Percentiles rank a stretch among this genome's conserved stretches.
These are phyloP conservation scores for Herpetospermum pedunculosum DNA, from an alignment of 306 rosid species.

Conservation along the genomic window DNA sequence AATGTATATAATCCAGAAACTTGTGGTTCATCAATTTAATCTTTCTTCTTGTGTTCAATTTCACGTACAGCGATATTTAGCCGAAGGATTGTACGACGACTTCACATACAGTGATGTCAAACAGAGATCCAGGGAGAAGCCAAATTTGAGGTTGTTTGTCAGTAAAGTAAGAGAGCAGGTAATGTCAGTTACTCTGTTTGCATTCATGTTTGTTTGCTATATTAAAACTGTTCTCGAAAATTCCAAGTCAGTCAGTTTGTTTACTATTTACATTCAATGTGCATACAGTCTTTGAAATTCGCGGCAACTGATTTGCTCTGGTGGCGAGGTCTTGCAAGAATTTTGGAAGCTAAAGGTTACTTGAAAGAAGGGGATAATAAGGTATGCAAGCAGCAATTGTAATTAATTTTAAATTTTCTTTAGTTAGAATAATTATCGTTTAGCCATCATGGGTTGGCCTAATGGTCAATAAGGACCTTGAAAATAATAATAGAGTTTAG, in stretches of 20 bases:
- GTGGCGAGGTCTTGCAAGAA: constrained; percentile 93
- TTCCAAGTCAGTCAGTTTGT: not conserved
- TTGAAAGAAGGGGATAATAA: constrained; percentile 56
- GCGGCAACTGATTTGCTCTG: constrained; percentile 51
- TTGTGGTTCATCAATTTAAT: not conserved
- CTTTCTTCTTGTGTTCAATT: not conserved
- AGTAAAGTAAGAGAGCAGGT: constrained; percentile 76
- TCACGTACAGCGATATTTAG: constrained; percentile 21
- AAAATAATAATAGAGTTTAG: no score
- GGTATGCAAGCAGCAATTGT: constrained; percentile 24
- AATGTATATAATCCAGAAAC: not conserved
- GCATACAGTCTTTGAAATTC: constrained; percentile 45
- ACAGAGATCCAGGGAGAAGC: constrained; percentile 29
- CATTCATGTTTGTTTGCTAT: not conserved
- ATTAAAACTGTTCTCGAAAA: not conserved
- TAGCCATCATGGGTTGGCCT: no score
- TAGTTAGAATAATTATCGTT: not conserved
- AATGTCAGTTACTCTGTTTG: constrained; percentile 8
- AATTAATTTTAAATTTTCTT: not conserved
- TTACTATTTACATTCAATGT: not conserved
- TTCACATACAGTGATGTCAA: constrained; percentile 15
- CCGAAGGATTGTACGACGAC: constrained; percentile 19
- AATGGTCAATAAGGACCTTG: no score
- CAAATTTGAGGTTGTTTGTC: constrained; percentile 43
- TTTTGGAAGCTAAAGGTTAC: constrained; percentile 62